Base-by-base conservation (phyloP, 2,329 filamentous ascomycete species). In the Alternaria arborescens region DNA sequence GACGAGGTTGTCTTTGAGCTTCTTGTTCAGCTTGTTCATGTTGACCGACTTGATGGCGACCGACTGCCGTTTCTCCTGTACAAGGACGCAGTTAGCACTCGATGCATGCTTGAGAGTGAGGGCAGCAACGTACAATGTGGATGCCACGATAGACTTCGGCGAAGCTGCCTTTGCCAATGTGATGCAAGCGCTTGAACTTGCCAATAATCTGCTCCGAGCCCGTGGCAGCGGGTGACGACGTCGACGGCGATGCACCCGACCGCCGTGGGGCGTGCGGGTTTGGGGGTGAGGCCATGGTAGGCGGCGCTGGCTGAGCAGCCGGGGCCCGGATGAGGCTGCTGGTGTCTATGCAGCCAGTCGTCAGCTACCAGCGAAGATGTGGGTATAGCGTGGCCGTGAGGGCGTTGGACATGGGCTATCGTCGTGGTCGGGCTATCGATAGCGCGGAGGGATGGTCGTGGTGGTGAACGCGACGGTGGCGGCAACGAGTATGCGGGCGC, bases 41-140 rank as follows among this genome's bases (percentile, higher is more conserved):
- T 97, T 93, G 78, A 99, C 95, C 26, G 94, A 97, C 81, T 99
- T 99, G 87, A 99, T 93, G 62, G 95, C 95, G 52, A 97, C 95
- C 62, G 91, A 89, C 66, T 91, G 90, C 71, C 90, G 90, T 67
- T 90, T 89, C 78, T 89, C 88, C 93, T 96, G 52, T 46, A 22
- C 46, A 40, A 20, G 8, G 36, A 62, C 71, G 63, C 76, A 58
- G 32, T 53, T 26, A 51, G 58, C 40, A 41, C 32, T 38, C 46
- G 32, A 7, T 26, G 44, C 26, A 30, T 14, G 28, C 20, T 11
- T 28, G 20, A 22, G 36, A 41, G 8, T 18, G 34, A 34, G 34
- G 30, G 40, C 41, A 48, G 51, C n/a, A 34, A 62, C 60, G 32
- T 82, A 97, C 93, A 82, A 91, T 91, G 81, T 96, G 92, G 71